Base-by-base conservation (phyloP, 208 protist species). In the Willaertia magna region DNA sequence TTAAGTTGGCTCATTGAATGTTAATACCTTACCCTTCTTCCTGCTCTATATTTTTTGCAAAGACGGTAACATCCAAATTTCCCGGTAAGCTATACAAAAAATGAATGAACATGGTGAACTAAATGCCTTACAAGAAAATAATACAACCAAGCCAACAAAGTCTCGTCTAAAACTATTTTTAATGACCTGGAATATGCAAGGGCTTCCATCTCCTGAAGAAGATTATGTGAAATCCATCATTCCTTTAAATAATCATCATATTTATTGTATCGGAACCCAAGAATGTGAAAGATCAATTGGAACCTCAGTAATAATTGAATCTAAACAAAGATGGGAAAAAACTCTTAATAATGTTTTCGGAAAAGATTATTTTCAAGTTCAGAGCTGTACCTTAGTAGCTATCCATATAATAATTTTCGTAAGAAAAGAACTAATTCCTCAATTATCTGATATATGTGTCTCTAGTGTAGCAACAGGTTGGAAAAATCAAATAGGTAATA, bases 401-500 rank as follows among this genome's bases (percentile, higher is more conserved):
- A 51, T 81, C 3, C 76, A 81, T 39, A 52, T 81, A 0, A 40
- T 51, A 47, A 51, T 81, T 11, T 81, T 81, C 51, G 76, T 81
- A 12, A 6, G 44, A 40, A 81, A 51, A 18, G 43, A 81, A 51
- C 7, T 81, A 12, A 3, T 51, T 30, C 4, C 20, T 26, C 30
- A 51, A 40, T 39, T 81, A 40, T 40, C 43, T 3, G 12, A 47
- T 34, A n/a, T 81, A 16, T 51, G 6, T 39, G 43, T 51, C 0
- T 51, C 43, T 20, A 51, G 44, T 51, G 76, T 47, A 18, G 43
- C 44, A 3, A 51, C 40, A 2, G 44, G 40, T 20, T 30, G 48
- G 11, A 26, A 30, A 39, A 51, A 81, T 12, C 20, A 51, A 20
- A 84, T 94, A 48, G 96, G 95, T 22, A 97, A 97, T 89, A 98